These are phyloP conservation scores for Emmonsia crescens DNA, from an alignment of 2,329 filamentous ascomycete genomes.

Conservation along the genomic window DNA sequence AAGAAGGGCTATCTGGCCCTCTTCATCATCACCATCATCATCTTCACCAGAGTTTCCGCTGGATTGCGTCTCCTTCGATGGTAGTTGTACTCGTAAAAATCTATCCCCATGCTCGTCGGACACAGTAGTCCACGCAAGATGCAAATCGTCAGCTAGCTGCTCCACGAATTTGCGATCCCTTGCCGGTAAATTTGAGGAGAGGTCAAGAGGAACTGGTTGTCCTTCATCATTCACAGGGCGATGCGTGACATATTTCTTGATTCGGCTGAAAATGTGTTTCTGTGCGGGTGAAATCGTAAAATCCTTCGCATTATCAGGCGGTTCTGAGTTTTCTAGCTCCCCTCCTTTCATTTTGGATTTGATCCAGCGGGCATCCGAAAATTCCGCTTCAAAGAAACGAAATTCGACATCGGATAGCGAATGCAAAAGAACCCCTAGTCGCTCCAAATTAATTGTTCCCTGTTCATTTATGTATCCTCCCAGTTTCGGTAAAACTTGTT, in stretches of 20 bases:
- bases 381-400: constrained; percentile 84
- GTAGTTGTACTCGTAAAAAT: constrained; percentile 54
- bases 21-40: constrained; percentile 66
- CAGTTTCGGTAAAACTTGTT: constrained; percentile 72
- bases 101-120: constrained; percentile 55
- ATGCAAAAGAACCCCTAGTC: constrained; percentile 65
- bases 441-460: constrained; percentile 77
- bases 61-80: constrained; percentile 37
- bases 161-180: constrained; percentile 89
- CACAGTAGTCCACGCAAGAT: constrained; percentile 54
- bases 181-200: constrained; percentile 62
- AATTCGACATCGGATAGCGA: constrained; percentile 82
- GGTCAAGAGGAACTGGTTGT: constrained; percentile 50
- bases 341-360: constrained; percentile 69
- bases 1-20: constrained; percentile 69
- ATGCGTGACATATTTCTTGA: constrained; percentile 72
- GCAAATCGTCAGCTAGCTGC: constrained; percentile 62
- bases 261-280: constrained; percentile 66
- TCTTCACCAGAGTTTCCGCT: constrained; percentile 33
- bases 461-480: constrained; percentile 95
- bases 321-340: constrained; percentile 50
- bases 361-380: constrained; percentile 83
- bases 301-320: constrained; percentile 45
- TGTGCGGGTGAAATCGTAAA: constrained; percentile 71
- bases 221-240: constrained; percentile 44